Percentiles rank a stretch among this genome's conserved stretches.
Conservation (phyloP, 2,329 filamentous ascomycete genomes). For the Sordariomycetes sp. region DNA sequence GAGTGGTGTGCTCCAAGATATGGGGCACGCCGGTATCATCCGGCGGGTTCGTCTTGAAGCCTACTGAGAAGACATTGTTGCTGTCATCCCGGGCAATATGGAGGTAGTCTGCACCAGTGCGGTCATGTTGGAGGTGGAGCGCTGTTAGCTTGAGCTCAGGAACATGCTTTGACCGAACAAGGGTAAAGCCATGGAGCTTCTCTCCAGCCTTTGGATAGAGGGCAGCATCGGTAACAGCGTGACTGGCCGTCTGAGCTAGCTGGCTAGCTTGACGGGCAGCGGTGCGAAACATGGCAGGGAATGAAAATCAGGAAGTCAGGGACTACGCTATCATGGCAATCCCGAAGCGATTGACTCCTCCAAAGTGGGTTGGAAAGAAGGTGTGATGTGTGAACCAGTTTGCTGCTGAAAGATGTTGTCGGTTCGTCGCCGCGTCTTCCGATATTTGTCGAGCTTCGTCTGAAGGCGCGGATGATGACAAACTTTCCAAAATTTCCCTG, state of each 20-base stretch:
- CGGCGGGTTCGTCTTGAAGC: slow-evolving; percentile 97
- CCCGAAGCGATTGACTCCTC: background rate
- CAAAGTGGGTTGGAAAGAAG: background rate
- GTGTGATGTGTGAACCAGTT: background rate
- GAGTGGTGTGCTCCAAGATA: slow-evolving; percentile 92
- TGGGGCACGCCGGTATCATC: slow-evolving; percentile 95
- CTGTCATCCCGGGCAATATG: slow-evolving; percentile 90
- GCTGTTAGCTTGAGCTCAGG: slow-evolving; percentile 90
- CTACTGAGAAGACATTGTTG: slow-evolving; percentile 99
- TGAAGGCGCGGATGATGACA: background rate
- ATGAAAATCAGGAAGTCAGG: background rate
- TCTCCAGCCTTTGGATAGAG: slow-evolving; percentile 60
- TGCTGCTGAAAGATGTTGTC: background rate
- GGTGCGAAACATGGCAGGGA: slow-evolving; percentile 1
- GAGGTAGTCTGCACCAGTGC: slow-evolving; percentile 90
- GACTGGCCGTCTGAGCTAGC: background rate
- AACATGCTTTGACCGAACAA: slow-evolving; percentile 81
- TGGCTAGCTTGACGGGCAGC: slow-evolving; percentile 4
- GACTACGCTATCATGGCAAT: background rate
- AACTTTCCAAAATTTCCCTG: background rate
- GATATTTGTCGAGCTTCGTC: background rate
- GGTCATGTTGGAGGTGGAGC: slow-evolving; percentile 82
- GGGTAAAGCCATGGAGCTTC: slow-evolving; percentile 85
- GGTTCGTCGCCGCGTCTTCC: background rate
- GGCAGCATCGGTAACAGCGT: slow-evolving; percentile 1